Conservation (phyloP, 2,329 filamentous ascomycete genomes). For the Nemania sp. region DNA sequence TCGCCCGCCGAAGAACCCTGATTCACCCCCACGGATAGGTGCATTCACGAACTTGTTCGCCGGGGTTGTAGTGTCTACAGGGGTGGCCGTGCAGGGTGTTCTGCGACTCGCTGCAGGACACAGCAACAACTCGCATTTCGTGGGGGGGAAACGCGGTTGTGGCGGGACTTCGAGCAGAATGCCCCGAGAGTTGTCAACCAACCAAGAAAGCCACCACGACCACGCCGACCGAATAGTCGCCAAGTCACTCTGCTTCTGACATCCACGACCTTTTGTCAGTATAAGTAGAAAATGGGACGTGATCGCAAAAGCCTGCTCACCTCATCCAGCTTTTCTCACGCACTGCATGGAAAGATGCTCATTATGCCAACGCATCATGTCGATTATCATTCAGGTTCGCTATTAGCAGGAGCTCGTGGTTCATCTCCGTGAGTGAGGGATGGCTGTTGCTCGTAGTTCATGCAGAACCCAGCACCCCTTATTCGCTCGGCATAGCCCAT, state of each 20-base stretch:
- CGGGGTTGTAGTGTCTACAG: constrained; percentile 12
- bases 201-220: neutral
- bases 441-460: constrained; percentile 3
- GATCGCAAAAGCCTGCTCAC: constrained; percentile 26
- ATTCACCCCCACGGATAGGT: constrained; percentile 11
- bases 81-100: constrained; percentile 12
- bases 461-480: neutral
- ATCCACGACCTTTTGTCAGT: neutral
- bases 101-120: constrained; percentile 17
- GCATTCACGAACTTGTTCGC: constrained; percentile 9
- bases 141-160: constrained; percentile 18
- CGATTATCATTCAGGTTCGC: constrained; percentile 3
- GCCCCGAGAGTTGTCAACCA: neutral
- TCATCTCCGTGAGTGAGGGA: constrained; percentile 1
- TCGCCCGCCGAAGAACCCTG: neutral
- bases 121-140: constrained; percentile 14
- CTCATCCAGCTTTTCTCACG: constrained; percentile 17
- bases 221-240: constrained; percentile 4
- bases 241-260: constrained; percentile 8
- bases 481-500: constrained; percentile 7
- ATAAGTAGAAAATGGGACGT: constrained; percentile 3
- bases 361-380: constrained; percentile 21
- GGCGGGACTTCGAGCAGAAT: constrained; percentile 15
- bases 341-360: constrained; percentile 20
- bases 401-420: constrained; percentile 6